Conservation (phyloP, 257 asterid genomes). For the Thymus quinquecostatus region DNA sequence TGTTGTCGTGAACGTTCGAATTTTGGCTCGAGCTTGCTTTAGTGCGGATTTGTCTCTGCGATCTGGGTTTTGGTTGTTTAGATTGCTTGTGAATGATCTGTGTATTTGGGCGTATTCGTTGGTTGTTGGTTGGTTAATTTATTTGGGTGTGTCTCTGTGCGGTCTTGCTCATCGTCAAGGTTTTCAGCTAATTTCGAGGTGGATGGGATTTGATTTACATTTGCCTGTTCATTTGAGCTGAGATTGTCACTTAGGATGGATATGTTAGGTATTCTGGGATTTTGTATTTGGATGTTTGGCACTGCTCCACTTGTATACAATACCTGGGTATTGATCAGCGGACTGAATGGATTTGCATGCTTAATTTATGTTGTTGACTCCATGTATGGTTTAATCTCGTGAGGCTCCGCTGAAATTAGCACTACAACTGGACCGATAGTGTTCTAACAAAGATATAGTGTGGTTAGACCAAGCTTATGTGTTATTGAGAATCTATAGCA, state of each 20-base stretch:
- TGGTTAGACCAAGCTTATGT: background rate
- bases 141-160: background rate
- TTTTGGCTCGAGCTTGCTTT: conserved; percentile 29
- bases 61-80: conserved; percentile 38
- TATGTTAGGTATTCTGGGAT: conserved; percentile 22
- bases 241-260: conserved; percentile 13
- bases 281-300: conserved; percentile 27
- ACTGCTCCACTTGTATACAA: background rate
- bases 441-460: conserved; percentile 21
- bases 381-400: conserved; percentile 12
- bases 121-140: conserved; percentile 8
- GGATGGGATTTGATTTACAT: conserved; percentile 12
- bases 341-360: conserved; percentile 17
- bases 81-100: conserved; percentile 34
- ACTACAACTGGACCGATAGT: background rate
- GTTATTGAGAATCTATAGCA: conserved; percentile 6
- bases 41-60: conserved; percentile 27
- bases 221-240: conserved; percentile 27
- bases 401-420: conserved; percentile 17
- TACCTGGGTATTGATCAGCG: conserved; percentile 4
- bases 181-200: conserved; percentile 16
- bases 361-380: conserved; percentile 14
- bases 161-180: conserved; percentile 8
- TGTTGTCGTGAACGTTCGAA: conserved; percentile 15
- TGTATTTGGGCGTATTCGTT: conserved; percentile 27